Conservation (phyloP, 768 basidiomycete species). For the Mycena metata region DNA sequence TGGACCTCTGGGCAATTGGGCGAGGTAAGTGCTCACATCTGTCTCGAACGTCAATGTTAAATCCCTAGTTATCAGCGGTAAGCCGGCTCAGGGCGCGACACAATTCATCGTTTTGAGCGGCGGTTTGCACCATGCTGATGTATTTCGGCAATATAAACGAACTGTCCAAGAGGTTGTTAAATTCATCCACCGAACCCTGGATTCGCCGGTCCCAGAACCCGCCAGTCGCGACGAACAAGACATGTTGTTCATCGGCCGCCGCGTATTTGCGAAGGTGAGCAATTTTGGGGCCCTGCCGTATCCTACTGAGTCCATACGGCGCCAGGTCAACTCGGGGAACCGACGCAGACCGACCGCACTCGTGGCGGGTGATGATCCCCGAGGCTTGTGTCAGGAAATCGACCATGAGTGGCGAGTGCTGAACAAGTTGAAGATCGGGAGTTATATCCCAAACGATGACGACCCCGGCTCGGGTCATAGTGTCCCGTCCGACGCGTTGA, state of each 20-base stretch:
- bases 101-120: background rate
- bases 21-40: background rate
- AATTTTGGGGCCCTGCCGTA: no score
- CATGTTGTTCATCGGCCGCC: background rate
- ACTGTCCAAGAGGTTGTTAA: background rate
- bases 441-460: background rate
- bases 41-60: no score
- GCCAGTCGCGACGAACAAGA: background rate
- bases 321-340: no score
- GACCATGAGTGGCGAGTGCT: background rate
- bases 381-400: background rate
- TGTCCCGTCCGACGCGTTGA: background rate
- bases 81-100: background rate
- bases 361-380: conserved; percentile 1
- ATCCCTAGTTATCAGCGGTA: no score
- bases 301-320: no score
- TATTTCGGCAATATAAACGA: background rate
- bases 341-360: no score
- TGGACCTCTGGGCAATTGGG: background rate
- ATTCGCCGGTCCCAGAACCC: background rate
- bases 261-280: conserved; percentile 5
- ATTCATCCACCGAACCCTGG: background rate
- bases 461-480: background rate
- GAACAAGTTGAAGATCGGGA: background rate
- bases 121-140: background rate